Evolutionary conservation across 2,329 filamentous ascomycete species (phyloP).

Genomic region (Fusarium verrucosum): DNA sequence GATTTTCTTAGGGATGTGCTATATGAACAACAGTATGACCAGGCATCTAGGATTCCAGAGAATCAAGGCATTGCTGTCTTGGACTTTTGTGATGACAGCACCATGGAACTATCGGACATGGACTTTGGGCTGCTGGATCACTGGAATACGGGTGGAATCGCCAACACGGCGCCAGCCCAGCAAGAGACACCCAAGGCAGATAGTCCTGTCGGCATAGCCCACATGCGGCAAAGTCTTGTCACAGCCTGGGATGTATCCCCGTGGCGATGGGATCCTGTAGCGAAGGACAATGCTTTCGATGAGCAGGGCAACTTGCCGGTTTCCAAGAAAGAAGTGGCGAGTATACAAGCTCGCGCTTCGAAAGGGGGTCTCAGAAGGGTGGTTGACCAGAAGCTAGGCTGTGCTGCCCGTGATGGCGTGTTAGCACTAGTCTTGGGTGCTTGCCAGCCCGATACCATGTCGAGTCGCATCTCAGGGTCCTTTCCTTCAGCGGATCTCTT

Average conservation of each 20-base stretch:
- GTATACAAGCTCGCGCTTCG: slow-evolving; percentile 52
- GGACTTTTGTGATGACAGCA: slow-evolving; percentile 61
- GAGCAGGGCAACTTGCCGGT: slow-evolving; percentile 59
- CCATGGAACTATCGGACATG: slow-evolving; percentile 61
- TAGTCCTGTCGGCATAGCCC: slow-evolving; percentile 54
- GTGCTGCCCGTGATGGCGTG: slow-evolving; percentile 66
- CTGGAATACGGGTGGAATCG: slow-evolving; percentile 56
- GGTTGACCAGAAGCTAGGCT: slow-evolving; percentile 56
- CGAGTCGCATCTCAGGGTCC: slow-evolving; percentile 63
- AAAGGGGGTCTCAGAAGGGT: slow-evolving; percentile 52
- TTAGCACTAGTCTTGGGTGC: slow-evolving; percentile 70
- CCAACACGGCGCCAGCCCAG: slow-evolving; percentile 32
- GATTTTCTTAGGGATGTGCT: slow-evolving; percentile 63
- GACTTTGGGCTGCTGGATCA: slow-evolving; percentile 62
- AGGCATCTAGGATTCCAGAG: slow-evolving; percentile 49
- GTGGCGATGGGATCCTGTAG: slow-evolving; percentile 60
- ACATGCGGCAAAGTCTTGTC: slow-evolving; percentile 59
- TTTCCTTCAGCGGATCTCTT: slow-evolving; percentile 70
- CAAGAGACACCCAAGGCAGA: slow-evolving; percentile 46
- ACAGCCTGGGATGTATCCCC: slow-evolving; percentile 61
- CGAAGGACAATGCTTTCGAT: slow-evolving; percentile 55
- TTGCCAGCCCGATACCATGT: slow-evolving; percentile 61
- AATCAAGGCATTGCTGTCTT: slow-evolving; percentile 56
- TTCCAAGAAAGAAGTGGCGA: slow-evolving; percentile 51
- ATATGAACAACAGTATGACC: slow-evolving; percentile 56